Evolutionary conservation across 148 eudicot species (phyloP).

Genomic region (Limonium bicolor): DNA sequence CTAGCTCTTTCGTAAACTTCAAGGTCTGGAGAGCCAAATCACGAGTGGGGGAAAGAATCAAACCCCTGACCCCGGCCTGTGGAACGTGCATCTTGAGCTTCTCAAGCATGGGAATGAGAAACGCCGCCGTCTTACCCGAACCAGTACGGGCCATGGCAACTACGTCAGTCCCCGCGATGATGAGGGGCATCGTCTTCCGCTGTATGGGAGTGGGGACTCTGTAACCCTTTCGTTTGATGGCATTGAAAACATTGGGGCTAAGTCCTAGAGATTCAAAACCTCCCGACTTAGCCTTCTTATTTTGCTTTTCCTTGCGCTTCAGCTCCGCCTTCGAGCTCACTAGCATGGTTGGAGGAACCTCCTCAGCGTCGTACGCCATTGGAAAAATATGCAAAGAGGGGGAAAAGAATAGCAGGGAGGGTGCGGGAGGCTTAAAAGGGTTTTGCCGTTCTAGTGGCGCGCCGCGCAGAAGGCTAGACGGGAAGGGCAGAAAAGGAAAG

Average conservation of each 20-base stretch:
- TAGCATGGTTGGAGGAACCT: constrained; percentile 2
- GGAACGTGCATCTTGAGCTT: constrained; percentile 57
- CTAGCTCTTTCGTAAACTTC: constrained; percentile 68
- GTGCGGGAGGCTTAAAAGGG: too few species aligned
- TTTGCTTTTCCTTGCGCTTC: constrained; percentile 20
- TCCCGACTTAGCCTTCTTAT: constrained; percentile 78
- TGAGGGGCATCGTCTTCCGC: constrained; percentile 85
- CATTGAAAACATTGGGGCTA: constrained; percentile 38
- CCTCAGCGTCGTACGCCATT: constrained; percentile 27
- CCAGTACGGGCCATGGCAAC: constrained; percentile 99
- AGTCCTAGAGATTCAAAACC: constrained; percentile 73
- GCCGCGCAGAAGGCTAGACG: too few species aligned
- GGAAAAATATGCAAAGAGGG: background rate
- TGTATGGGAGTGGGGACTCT: constrained; percentile 90
- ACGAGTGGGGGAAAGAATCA: constrained; percentile 69
- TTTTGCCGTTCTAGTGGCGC: too few species aligned
- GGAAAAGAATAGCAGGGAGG: too few species aligned
- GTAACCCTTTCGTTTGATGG: constrained; percentile 68
- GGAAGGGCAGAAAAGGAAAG: too few species aligned
- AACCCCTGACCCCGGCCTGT: constrained; percentile 73
- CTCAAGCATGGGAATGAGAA: constrained; percentile 84
- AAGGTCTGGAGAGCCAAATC: constrained; percentile 91
- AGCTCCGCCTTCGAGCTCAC: constrained; percentile 55
- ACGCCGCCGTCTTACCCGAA: constrained; percentile 95
- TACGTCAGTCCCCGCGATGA: constrained; percentile 65